Evolutionary conservation across 768 basidiomycete species (phyloP), one percentile per base, ranked within the genome.

Genomic region (Trametes maxima): DNA sequence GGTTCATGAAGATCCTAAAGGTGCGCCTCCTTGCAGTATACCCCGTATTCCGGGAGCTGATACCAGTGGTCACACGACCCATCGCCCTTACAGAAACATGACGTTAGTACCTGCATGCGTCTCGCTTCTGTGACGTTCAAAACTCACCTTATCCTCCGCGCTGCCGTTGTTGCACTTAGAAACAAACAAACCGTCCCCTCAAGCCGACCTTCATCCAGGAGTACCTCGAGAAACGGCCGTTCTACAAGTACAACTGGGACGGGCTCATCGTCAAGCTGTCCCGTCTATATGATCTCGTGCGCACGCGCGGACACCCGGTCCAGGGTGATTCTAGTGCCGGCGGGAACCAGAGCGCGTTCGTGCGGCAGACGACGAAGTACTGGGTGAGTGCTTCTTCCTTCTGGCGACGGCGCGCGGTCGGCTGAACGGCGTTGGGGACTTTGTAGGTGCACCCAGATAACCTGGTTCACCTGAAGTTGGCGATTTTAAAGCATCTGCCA

Each of bases 311-410:
- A 0, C 92, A 98, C 70, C 97, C 97, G 11, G 89, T 94, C 1
- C 85, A 90, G 59, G 97, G 97, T 22, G 97, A 99, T 70, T 85
- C 95, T 1, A 89, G 88, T 67, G 97, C 97, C 0, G 97, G 97
- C 28, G 95, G 96, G 1, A 90, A 76, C 66, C 97, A 99, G 78
- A 97, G 92, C 66, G 97, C 96, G 1, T 99, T 99, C 70, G 92
- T 98, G n/a, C 78, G 97, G 42, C 95, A 97, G 75, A 99, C 97
- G 36, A 98, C 97, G 12, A 99, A 99, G 73, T 99, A 99, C 70
- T 99, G 97, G 97, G 96, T 92, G 33, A 28, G 67, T 60, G 36
- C 36, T 12, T 11, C 39, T 16, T 14, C 46, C 40, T 45, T 10
- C 22, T 28, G 24, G 8, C 16, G 21, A 1, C 17, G 21, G 42